Base-by-base conservation (phyloP, 352 stramenopile genomes). In the Halophytophthora batemanensis region DNA sequence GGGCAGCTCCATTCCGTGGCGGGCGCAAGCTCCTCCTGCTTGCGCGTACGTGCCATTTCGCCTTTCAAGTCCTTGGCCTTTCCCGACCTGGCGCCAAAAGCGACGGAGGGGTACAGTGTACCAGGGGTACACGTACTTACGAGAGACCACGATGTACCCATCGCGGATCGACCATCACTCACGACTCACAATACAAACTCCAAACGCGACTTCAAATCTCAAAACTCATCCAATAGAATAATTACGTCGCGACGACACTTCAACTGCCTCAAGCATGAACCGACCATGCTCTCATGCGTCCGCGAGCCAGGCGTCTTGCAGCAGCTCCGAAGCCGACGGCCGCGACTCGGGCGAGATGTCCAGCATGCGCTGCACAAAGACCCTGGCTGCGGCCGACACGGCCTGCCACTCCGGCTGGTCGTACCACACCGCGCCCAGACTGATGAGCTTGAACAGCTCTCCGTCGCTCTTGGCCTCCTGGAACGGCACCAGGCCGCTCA, bases 371-470 rank as follows among this genome's bases (percentile, higher is more conserved):
- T 83, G 74, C 56, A 97, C 93, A 41, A 98, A 82, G 44, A 80
- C 76, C 59, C 94, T 94, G 13, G 76, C 91, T 10, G 82, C 67
- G 21, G 77, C 63, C 15, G 80, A 93, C n/a, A 98, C 74, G 0
- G 61, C 37, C 14, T 61, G 43, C 90, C 90, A 97, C 58, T 93
- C 85, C 1, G 93, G 86, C 8, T 87, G 69, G 52, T 97, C 79
- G 60, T 96, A 98, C 80, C 95, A 90, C 56, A 97, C 82, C 31
- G 95, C 82, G 31, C 88, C 90, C 22, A 90, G 89, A 39, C 84
- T 82, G 56, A 98, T 97, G 52, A 94, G 93, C 28, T 82, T 77
- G 59, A 74, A 74, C 29, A 89, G 53, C 47, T 86, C 66, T 21
- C 46, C 50, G 45, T 82, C 62, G 55, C 60, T 84, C n/a, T 43